Conservation (phyloP, 2,329 filamentous ascomycete genomes). For the Lithohypha guttulata region DNA sequence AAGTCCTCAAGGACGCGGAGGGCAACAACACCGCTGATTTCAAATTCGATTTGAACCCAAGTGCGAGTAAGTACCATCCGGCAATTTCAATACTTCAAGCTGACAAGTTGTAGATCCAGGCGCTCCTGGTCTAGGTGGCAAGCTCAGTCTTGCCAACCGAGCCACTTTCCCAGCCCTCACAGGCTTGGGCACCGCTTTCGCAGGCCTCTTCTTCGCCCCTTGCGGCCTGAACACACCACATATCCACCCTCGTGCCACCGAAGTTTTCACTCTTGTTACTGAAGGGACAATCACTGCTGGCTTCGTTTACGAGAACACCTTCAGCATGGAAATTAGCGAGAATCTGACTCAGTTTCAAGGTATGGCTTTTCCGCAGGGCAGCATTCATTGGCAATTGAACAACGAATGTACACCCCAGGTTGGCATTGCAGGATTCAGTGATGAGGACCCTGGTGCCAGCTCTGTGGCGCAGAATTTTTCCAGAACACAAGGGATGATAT, state of each 20-base stretch:
- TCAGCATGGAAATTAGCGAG: slow-evolving; percentile 32
- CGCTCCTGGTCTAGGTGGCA: slow-evolving; percentile 23
- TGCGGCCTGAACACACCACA: slow-evolving; percentile 41
- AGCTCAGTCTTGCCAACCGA: slow-evolving; percentile 21
- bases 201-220: slow-evolving; percentile 23
- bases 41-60: slow-evolving; percentile 23
- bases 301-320: slow-evolving; percentile 38
- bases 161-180: slow-evolving; percentile 22
- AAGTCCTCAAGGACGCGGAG: slow-evolving; percentile 14
- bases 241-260: slow-evolving; percentile 39
- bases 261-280: slow-evolving; percentile 37
- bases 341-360: slow-evolving; percentile 33
- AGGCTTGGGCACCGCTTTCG: slow-evolving; percentile 23
- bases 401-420: slow-evolving; percentile 33
- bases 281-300: slow-evolving; percentile 32
- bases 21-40: slow-evolving; percentile 15
- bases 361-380: slow-evolving; percentile 38
- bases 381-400: slow-evolving; percentile 42
- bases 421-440: slow-evolving; percentile 36
- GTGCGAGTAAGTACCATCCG: too few species aligned
- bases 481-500: slow-evolving; percentile 34
- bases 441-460: slow-evolving; percentile 29
- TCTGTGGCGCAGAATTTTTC: slow-evolving; percentile 42
- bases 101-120: too few species aligned
- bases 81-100: too few species aligned